phyloP scores from a whole-genome alignment of 1,284 basidiomycete species.

The Austroboletus niveus region DNA sequence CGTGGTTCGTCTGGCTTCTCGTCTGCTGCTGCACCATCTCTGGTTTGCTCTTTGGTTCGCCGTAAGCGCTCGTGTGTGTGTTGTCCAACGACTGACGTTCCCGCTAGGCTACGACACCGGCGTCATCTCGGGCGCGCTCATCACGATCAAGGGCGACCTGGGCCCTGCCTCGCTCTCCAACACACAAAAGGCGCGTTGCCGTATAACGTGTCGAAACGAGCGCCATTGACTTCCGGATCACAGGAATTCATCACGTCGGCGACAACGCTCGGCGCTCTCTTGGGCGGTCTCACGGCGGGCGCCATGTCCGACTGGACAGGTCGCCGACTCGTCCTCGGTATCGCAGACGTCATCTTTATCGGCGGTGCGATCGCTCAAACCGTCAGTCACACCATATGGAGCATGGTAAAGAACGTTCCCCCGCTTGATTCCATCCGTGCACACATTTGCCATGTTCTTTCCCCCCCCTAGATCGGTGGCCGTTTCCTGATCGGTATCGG shows the following conservation, averaged over 20 bases:
- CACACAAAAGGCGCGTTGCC: slow-evolving; percentile 57
- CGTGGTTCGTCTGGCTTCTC: slow-evolving; percentile 70
- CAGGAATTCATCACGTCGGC: slow-evolving; percentile 81
- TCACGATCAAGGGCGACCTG: slow-evolving; percentile 69
- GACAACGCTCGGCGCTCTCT: slow-evolving; percentile 75
- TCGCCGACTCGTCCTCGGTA: slow-evolving; percentile 61
- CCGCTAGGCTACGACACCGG: slow-evolving; percentile 76
- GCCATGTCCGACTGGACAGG: slow-evolving; percentile 74
- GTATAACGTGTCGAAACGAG: not conserved
- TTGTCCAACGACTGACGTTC: not conserved
- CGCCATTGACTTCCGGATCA: not conserved
- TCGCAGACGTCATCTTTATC: slow-evolving; percentile 77
- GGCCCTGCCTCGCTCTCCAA: slow-evolving; percentile 58
- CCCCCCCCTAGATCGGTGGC: slow-evolving; percentile 53
- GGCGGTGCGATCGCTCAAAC: slow-evolving; percentile 70
- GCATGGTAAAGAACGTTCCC: slow-evolving; percentile 49
- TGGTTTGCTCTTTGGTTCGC: slow-evolving; percentile 73
- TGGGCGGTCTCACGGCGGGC: slow-evolving; percentile 73
- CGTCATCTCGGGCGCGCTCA: slow-evolving; percentile 74
- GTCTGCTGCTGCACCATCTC: slow-evolving; percentile 68
- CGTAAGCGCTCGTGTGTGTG: not conserved
- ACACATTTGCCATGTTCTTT: not conserved
- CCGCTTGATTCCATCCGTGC: not conserved
- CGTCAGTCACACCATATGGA: slow-evolving; percentile 64
- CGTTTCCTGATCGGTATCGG: slow-evolving; percentile 74